A percentile compares a stretch with the other conserved stretches of the same genome.
Evolutionary conservation across 1,284 basidiomycete genomes (phyloP).

Genomic region (Lignosus rhinocerotis): DNA sequence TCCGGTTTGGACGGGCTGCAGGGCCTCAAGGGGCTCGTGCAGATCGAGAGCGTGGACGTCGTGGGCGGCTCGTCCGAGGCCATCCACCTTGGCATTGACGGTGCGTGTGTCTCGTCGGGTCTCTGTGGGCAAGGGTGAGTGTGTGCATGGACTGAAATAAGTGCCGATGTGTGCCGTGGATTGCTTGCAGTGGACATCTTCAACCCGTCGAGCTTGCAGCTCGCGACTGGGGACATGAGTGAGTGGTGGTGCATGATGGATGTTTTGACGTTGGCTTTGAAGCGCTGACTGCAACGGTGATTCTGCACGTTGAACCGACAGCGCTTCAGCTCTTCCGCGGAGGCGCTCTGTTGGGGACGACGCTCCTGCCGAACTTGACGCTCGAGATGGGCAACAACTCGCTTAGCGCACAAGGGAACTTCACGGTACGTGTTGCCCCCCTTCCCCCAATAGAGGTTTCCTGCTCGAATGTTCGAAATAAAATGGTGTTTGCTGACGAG

Average conservation of each 20-base stretch:
- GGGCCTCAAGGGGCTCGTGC: conserved; percentile 60
- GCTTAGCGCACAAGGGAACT: conserved; percentile 47
- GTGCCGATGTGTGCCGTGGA: too few species aligned
- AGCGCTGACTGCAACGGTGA: background rate
- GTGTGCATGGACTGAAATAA: too few species aligned
- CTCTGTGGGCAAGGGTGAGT: too few species aligned
- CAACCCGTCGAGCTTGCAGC: conserved; percentile 74
- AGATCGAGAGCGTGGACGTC: conserved; percentile 69
- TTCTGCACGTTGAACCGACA: conserved; percentile 32
- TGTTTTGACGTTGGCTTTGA: background rate
- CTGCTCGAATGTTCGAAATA: too few species aligned
- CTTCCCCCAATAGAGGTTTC: conserved; percentile 11
- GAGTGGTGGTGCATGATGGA: conserved; percentile 22
- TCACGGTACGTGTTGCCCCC: conserved; percentile 40
- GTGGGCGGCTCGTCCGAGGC: conserved; percentile 65
- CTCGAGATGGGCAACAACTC: conserved; percentile 61
- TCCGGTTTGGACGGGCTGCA: conserved; percentile 64
- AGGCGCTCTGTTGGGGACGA: conserved; percentile 54
- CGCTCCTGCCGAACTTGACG: conserved; percentile 58
- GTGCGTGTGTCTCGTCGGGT: conserved; percentile 6
- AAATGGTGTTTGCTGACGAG: too few species aligned
- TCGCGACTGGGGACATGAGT: conserved; percentile 63
- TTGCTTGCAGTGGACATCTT: conserved; percentile 46
- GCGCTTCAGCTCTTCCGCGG: conserved; percentile 56
- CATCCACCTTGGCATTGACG: conserved; percentile 61